Evolutionary conservation across 2,329 filamentous ascomycete genomes (phyloP), one percentile per base, ranked within the genome.

Genomic region (Microascus cirrosus): DNA sequence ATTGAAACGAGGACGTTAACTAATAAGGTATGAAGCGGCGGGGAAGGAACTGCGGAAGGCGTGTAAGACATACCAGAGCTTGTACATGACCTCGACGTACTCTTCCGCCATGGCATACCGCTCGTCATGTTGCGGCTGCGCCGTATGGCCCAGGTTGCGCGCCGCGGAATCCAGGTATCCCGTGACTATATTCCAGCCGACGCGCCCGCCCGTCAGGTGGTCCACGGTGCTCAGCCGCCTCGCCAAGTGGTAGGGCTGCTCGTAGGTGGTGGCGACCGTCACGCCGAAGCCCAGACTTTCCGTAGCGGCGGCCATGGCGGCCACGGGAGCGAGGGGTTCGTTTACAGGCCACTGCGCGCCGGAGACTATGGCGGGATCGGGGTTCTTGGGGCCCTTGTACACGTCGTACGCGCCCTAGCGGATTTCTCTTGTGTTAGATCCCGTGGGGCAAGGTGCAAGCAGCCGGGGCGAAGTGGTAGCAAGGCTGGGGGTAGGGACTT

Each of bases 341-440:
- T 86, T 87, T n/a, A 87, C 82, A 0, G 85, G 85, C 78, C 83
- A 88, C 67, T 89, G 85, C 0, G 84, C 82, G 1, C 83, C 85
- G 0, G 83, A 81, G 1, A 76, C 67, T 54, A 86, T 78, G 0
- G 83, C 81, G 0, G 84, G 79, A 2, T 79, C 76, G 4, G 73
- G 69, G 1, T 68, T 69, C 11, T 80, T 81, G 12, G 81, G 81
- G 0, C 83, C 79, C 60, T 82, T 82, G 69, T 87, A 89, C 4
- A 88, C 83, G 70, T 89, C 85, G 64, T 88, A 87, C 5, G 83
- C 82, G 4, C 82, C 83, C 68, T 68, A 32, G 10, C n/a, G n/a
- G 4, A 42, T 42, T n/a, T 13, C 3, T 42, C 36, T 4, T 42
- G 36, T 42, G 36, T 42, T 12, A 42, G 15, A 7, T 13, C 10